Evolutionary conservation across 176 grass and related monocot species (phyloP).

Genomic region (Zea luxurians): DNA sequence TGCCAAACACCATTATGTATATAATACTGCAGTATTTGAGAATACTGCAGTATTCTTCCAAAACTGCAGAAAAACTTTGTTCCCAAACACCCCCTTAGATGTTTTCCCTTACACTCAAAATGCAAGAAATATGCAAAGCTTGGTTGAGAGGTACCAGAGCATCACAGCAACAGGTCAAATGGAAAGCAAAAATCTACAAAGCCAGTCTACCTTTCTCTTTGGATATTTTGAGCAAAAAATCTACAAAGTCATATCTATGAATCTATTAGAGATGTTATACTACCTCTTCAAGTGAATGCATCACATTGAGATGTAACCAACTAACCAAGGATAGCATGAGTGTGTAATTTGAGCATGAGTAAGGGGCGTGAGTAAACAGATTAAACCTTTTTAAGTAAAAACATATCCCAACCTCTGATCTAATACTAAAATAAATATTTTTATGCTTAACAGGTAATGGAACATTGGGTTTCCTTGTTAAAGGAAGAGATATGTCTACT

Average conservation of each 20-base stretch:
- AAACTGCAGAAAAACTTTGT: too few species aligned
- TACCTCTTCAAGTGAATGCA: conserved; percentile 4
- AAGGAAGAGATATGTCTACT: conserved; percentile 53
- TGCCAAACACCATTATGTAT: too few species aligned
- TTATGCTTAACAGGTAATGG: conserved; percentile 44
- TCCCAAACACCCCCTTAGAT: too few species aligned
- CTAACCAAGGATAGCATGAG: background rate
- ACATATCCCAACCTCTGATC: background rate
- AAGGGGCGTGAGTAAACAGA: background rate
- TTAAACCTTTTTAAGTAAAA: background rate
- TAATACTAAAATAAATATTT: background rate
- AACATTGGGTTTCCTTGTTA: conserved; percentile 40
- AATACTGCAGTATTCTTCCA: too few species aligned
- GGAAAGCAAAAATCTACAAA: conserved; percentile 36
- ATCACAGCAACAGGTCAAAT: conserved; percentile 23
- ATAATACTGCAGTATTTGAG: too few species aligned
- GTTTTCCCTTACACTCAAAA: conserved; percentile 30
- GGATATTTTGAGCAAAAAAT: background rate
- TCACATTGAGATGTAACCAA: conserved; percentile 22
- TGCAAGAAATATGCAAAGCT: conserved; percentile 56
- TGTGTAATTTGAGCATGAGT: background rate
- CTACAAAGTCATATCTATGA: background rate
- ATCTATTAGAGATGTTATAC: background rate
- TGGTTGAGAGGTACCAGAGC: conserved; percentile 53
- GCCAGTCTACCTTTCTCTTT: conserved; percentile 30